These are phyloP conservation scores for Yamadazyma sp. DNA, from an alignment of 1,139 yeast genomes.

Conservation along the genomic window DNA sequence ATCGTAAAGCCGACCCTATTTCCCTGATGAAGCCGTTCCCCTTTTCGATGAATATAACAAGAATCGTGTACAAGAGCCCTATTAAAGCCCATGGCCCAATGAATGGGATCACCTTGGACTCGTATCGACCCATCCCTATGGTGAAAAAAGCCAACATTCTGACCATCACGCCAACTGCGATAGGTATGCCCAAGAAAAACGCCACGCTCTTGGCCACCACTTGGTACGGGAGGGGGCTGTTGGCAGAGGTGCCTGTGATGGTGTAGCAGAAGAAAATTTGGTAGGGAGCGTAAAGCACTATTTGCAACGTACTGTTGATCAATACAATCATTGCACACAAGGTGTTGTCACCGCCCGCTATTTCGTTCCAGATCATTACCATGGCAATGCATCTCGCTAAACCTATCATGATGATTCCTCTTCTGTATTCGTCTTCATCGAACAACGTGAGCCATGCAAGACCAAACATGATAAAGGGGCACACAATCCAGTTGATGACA, in stretches of 20 bases:
- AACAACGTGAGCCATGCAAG: conserved; percentile 56
- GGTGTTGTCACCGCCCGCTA: conserved; percentile 53
- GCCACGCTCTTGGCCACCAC: conserved; percentile 54
- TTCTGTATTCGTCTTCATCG: conserved; percentile 48
- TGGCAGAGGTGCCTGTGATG: conserved; percentile 23
- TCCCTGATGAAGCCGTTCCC: conserved; percentile 52
- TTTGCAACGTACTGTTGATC: conserved; percentile 52
- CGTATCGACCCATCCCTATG: conserved; percentile 30
- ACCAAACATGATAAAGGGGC: conserved; percentile 60
- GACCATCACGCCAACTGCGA: conserved; percentile 45
- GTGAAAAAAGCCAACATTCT: conserved; percentile 27
- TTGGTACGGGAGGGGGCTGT: conserved; percentile 26
- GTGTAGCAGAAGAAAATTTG: conserved; percentile 48
- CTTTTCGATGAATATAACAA: conserved; percentile 53
- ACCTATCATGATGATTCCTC: conserved; percentile 60
- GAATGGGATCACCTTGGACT: conserved; percentile 33
- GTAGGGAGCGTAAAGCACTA: conserved; percentile 56
- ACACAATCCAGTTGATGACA: conserved; percentile 54
- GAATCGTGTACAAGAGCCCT: conserved; percentile 53
- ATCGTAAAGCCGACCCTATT: conserved; percentile 51
- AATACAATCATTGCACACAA: conserved; percentile 56
- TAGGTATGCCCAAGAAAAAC: conserved; percentile 56
- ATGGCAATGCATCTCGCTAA: conserved; percentile 64
- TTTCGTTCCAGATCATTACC: conserved; percentile 62
- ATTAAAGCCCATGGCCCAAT: conserved; percentile 52